Evolutionary conservation across 345 rosid genomes (phyloP).

Genomic region (Melaleuca alternifolia): DNA sequence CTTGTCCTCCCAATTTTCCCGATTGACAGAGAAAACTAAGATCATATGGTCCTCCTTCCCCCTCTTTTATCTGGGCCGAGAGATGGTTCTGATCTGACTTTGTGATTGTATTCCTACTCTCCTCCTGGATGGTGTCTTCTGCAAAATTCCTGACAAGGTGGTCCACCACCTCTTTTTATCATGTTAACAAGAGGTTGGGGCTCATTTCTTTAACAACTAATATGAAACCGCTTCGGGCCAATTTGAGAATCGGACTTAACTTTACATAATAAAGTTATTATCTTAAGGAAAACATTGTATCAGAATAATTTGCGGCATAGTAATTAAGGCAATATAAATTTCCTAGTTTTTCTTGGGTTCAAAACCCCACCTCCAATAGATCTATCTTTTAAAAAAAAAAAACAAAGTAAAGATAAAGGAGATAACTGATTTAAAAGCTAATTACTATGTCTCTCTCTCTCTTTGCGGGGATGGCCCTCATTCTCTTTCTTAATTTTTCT

Average conservation of each 20-base stretch:
- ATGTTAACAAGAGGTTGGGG: neutral
- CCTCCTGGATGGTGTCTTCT: neutral
- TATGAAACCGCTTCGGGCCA: neutral
- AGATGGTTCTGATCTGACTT: neutral
- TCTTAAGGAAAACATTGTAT: neutral
- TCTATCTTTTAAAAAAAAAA: no score
- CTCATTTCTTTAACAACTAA: neutral
- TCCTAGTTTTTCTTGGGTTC: neutral
- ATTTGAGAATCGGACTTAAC: neutral
- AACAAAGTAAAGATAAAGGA: no score
- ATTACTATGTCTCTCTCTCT: neutral
- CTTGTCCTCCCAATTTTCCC: neutral
- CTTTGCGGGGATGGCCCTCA: neutral
- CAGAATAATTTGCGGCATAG: neutral
- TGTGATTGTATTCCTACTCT: neutral
- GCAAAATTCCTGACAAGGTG: neutral
- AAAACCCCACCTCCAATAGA: neutral
- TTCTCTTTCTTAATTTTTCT: neutral
- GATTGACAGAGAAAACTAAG: neutral
- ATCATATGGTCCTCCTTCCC: no score
- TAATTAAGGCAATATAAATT: neutral
- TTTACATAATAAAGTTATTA: neutral
- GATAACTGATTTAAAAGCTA: neutral
- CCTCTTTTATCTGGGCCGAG: no score
- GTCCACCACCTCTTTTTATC: neutral